Base-by-base conservation (phyloP, 2,329 filamentous ascomycete species). In the Westerdykella ornata region DNA sequence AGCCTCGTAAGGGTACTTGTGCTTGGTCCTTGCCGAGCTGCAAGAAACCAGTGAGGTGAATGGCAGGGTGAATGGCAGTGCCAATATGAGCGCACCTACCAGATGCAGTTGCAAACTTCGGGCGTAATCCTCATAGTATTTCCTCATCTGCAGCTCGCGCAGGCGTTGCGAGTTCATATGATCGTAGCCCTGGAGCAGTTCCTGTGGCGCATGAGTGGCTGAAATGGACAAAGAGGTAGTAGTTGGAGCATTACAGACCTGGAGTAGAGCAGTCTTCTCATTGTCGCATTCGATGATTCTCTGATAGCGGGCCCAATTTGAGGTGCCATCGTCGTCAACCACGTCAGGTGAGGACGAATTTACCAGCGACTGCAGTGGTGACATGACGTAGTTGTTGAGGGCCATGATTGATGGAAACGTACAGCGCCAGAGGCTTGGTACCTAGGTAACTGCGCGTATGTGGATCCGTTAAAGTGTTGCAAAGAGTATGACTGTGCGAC, bases 181-280 rank as follows among this genome's bases (percentile, higher is more conserved):
- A 36, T 68, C 60, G 47, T 70, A 68, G n/a, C 67, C 62, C 19
- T 47, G 53, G 31, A 71, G 51, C 11, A 72, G 45, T 44, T 71
- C 68, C 63, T 70, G 35, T 5, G 18, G 14, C 42, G 50, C 31
- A 15, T 36, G 12, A 19, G 3, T 18, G 15, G n/a, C 11, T 13
- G 29, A 17, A 32, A 14, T 9, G 28, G 30, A 16, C 20, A 4
- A 36, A 29, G 22, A 26, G 22, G 12, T 22, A 22, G 22, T 7
- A 9, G 22, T 11, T 26, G 22, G 8, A 26, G 12, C 22, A 9
- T 11, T 2, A 26, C 3, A 8, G 22, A 26, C 8, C 22, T 9
- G 22, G 22, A 69, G 52, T 20, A 69, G 52, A 5, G 48, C 47
- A 14, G 57, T 54, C 44, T 62, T 68, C 18, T 57, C 50, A 6